Evolutionary conservation across 2,329 filamentous ascomycete genomes (phyloP).

Genomic region (Cladophialophora immunda): DNA sequence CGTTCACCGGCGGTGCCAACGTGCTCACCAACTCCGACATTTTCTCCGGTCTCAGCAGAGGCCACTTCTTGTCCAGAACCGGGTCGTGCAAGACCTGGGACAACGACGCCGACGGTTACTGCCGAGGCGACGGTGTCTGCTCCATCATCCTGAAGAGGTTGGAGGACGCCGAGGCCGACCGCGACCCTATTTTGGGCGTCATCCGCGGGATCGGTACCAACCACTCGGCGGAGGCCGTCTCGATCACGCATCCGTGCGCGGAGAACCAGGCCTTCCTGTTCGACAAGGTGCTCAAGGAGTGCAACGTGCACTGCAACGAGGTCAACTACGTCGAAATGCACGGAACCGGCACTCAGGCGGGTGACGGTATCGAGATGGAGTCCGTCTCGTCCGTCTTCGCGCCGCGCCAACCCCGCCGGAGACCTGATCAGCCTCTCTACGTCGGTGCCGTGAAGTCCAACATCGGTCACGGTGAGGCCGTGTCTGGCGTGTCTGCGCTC

Average conservation of each 20-base stretch:
- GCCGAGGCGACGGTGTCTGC: constrained; percentile 78
- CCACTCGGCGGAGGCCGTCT: constrained; percentile 65
- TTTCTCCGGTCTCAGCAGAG: constrained; percentile 77
- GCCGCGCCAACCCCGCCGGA: constrained; percentile 41
- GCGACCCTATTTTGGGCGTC: constrained; percentile 74
- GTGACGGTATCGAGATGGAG: constrained; percentile 49
- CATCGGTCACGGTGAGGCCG: constrained; percentile 58
- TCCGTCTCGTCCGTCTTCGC: constrained; percentile 50
- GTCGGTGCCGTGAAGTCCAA: constrained; percentile 49
- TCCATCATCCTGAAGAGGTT: constrained; percentile 81
- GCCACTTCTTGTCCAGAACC: constrained; percentile 79
- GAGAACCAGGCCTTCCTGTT: constrained; percentile 50
- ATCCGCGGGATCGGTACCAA: constrained; percentile 80
- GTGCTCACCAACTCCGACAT: constrained; percentile 83
- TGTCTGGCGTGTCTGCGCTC: constrained; percentile 51
- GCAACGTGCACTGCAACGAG: constrained; percentile 48
- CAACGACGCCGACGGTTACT: constrained; percentile 82
- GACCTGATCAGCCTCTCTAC: constrained; percentile 46
- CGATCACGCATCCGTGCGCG: constrained; percentile 55
- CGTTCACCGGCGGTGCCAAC: constrained; percentile 79
- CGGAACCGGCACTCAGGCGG: constrained; percentile 54
- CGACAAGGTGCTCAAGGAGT: constrained; percentile 48
- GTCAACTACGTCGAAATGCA: constrained; percentile 53
- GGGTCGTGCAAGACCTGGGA: constrained; percentile 84
- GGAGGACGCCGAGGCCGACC: constrained; percentile 78